Percentiles rank a stretch among this genome's conserved stretches.
Evolutionary conservation across 495 filamentous ascomycete genomes (phyloP).

Genomic region (Glarea lozoyensis): DNA sequence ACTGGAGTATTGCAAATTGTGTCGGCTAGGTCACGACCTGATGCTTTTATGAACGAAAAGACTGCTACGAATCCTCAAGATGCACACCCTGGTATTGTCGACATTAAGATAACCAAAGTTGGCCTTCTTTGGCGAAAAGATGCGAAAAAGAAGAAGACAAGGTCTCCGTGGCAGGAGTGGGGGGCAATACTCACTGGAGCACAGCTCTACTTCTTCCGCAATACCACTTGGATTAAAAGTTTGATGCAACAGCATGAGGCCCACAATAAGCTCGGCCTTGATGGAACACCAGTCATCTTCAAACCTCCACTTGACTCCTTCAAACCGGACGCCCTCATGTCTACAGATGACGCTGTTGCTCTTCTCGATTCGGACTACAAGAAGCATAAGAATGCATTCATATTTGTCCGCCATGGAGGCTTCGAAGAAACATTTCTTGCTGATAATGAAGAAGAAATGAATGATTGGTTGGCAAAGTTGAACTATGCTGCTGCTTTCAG

Average conservation of each 20-base stretch:
- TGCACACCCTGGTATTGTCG: constrained; percentile 86
- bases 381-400: constrained; percentile 93
- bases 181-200: constrained; percentile 90
- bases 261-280: constrained; percentile 61
- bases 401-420: constrained; percentile 80
- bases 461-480: constrained; percentile 93
- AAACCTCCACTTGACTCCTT: constrained; percentile 82
- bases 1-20: constrained; percentile 90
- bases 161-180: constrained; percentile 98
- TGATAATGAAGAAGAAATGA: constrained; percentile 81
- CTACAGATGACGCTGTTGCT: constrained; percentile 84
- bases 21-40: constrained; percentile 82
- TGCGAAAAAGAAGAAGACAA: constrained; percentile 82
- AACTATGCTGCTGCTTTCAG: constrained; percentile 95
- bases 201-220: constrained; percentile 93
- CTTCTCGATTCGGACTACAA: constrained; percentile 79
- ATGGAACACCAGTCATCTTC: constrained; percentile 70
- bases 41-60: constrained; percentile 85
- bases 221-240: constrained; percentile 82
- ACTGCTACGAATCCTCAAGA: constrained; percentile 77
- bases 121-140: constrained; percentile 95
- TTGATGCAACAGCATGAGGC: constrained; percentile 78
- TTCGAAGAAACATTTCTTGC: constrained; percentile 88
- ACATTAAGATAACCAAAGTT: constrained; percentile 96
- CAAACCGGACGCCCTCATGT: constrained; percentile 86